Percentiles rank a stretch among this genome's conserved stretches.
phyloP scores from a whole-genome alignment of 805 yeast genomes.

The Lipomyces chichibuensis region DNA sequence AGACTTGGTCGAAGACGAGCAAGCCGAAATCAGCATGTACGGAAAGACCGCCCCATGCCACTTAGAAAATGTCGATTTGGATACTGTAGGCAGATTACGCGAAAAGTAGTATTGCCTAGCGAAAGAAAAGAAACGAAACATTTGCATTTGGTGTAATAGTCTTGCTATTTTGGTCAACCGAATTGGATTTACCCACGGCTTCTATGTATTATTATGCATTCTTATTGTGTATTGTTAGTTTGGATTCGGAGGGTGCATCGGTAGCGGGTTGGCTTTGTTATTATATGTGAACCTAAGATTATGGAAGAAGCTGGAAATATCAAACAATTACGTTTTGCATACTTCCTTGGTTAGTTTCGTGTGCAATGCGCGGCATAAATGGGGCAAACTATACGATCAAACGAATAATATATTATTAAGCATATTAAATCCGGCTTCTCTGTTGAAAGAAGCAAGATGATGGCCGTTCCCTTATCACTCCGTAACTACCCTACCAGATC shows the following conservation, averaged over 20 bases:
- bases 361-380: not conserved
- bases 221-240: not conserved
- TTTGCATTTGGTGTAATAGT: not conserved
- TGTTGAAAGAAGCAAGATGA: constrained; percentile 22
- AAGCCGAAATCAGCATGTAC: not conserved
- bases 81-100: constrained; percentile 4
- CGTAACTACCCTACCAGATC: not conserved
- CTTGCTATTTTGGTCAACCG: not conserved
- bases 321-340: not conserved
- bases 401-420: not conserved
- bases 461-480: constrained; percentile 16
- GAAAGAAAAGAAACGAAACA: not conserved
- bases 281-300: not conserved
- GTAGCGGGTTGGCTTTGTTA: not conserved
- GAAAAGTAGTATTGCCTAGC: not conserved
- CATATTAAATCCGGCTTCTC: constrained; percentile 8
- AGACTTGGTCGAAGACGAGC: constrained; percentile 23
- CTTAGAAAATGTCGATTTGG: constrained; percentile 9
- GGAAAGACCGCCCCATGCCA: constrained; percentile 1
- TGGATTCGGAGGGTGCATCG: not conserved
- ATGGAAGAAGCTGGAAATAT: not conserved
- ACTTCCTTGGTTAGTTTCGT: not conserved
- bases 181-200: not conserved
- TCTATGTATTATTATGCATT: constrained; percentile 1
- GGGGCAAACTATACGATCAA: not conserved